phyloP scores from a whole-genome alignment of 2,329 filamentous ascomycete species.

The Aureobasidium sp. region DNA sequence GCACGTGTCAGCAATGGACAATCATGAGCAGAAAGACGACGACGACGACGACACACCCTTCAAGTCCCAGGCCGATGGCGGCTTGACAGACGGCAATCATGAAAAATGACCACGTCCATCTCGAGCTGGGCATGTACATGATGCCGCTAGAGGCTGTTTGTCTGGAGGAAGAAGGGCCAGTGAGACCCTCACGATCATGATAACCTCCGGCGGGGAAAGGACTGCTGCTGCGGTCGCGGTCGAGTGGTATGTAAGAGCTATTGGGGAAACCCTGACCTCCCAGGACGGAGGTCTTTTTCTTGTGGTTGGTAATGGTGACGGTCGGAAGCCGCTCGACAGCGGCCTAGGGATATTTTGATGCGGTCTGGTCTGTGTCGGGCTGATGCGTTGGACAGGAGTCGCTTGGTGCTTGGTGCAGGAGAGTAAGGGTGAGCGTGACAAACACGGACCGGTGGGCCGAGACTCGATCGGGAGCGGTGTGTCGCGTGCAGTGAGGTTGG shows the following conservation, averaged over 20 bases:
- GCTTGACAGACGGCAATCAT: slow-evolving; percentile 68
- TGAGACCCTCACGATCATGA: slow-evolving; percentile 47
- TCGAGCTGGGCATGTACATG: slow-evolving; percentile 73
- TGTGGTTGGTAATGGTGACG: slow-evolving; percentile 50
- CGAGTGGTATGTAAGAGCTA: slow-evolving; percentile 39
- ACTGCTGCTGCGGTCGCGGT: slow-evolving; percentile 39
- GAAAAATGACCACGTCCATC: slow-evolving; percentile 86
- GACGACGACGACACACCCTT: slow-evolving; percentile 66
- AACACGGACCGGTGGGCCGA: background rate
- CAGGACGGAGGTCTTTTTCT: slow-evolving; percentile 52
- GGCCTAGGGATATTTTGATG: background rate
- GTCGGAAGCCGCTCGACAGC: slow-evolving; percentile 14
- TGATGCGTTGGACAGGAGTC: slow-evolving; percentile 5
- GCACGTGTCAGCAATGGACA: background rate
- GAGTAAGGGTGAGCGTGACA: slow-evolving; percentile 5
- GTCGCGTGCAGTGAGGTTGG: slow-evolving; percentile 3
- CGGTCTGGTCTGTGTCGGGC: slow-evolving; percentile 1
- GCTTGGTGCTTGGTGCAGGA: background rate
- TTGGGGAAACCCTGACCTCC: slow-evolving; percentile 33
- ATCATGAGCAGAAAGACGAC: background rate
- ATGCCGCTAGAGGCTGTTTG: slow-evolving; percentile 35
- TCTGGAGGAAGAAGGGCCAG: slow-evolving; percentile 27
- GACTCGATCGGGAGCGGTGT: background rate
- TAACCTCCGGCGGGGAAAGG: slow-evolving; percentile 40
- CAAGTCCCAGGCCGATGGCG: slow-evolving; percentile 70